Conservation (phyloP, 225 moss, liverwort and hornwort genomes). For the Bryoerythrophyllum caledonicum region DNA sequence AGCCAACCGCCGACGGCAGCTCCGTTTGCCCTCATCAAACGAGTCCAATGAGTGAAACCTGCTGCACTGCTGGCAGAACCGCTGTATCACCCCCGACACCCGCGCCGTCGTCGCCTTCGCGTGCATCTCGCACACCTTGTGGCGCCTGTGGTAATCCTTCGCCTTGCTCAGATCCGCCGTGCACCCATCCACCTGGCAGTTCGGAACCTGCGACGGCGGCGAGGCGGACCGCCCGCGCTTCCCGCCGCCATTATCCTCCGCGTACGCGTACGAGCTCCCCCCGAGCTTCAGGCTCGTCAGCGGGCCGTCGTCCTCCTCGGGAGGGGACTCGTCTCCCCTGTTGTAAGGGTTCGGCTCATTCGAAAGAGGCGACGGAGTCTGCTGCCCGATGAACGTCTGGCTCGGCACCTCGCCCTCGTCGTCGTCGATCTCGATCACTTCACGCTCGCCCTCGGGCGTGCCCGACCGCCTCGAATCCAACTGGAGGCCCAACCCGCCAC, state of each 20-base stretch:
- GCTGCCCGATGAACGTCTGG: constrained; percentile 39
- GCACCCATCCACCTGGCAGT: constrained; percentile 93
- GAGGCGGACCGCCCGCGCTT: constrained; percentile 86
- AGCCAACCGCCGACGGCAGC: constrained; percentile 87
- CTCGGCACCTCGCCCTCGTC: constrained; percentile 45
- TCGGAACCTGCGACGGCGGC: constrained; percentile 70
- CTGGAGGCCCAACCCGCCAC: constrained; percentile 37
- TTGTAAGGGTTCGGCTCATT: constrained; percentile 60
- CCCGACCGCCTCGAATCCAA: constrained; percentile 41
- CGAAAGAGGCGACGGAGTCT: constrained; percentile 48
- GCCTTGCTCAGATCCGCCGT: constrained; percentile 77
- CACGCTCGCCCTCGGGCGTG: constrained; percentile 34
- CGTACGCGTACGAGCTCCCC: constrained; percentile 62
- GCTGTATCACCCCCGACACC: constrained; percentile 77
- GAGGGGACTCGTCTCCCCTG: constrained; percentile 75
- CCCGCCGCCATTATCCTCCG: constrained; percentile 63
- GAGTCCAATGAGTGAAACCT: constrained; percentile 82
- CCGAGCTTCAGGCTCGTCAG: constrained; percentile 71
- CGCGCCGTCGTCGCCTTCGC: constrained; percentile 78
- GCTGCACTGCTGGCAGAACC: constrained; percentile 99
- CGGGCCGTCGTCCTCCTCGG: constrained; percentile 70
- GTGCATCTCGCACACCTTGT: constrained; percentile 94
- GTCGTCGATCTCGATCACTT: constrained; percentile 65
- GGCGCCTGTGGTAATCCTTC: constrained; percentile 95
- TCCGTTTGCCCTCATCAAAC: constrained; percentile 93